Evolutionary conservation across 768 basidiomycete species (phyloP).

Genomic region (Coprinopsis cinerea): DNA sequence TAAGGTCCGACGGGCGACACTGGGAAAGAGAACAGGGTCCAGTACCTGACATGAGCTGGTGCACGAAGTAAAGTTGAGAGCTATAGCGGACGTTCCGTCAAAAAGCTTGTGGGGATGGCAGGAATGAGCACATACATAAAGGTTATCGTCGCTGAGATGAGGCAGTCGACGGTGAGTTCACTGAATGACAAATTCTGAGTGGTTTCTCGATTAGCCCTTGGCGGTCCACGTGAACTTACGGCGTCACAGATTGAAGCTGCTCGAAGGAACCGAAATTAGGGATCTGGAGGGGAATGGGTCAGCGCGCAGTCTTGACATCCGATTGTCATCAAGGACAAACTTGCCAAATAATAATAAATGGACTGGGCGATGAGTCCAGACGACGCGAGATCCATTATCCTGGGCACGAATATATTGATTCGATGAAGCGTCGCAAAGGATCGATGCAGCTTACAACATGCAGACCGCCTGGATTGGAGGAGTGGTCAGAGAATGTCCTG

Average conservation of each 20-base stretch:
- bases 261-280: slow-evolving; percentile 36
- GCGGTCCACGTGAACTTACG: slow-evolving; percentile 21
- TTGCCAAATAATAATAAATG: slow-evolving; percentile 39
- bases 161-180: slow-evolving; percentile 33
- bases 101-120: neutral
- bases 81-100: slow-evolving; percentile 16
- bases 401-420: slow-evolving; percentile 11
- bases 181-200: slow-evolving; percentile 2
- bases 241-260: slow-evolving; percentile 33
- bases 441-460: slow-evolving; percentile 21
- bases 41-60: slow-evolving; percentile 33
- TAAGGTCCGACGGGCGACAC: neutral
- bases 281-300: slow-evolving; percentile 23
- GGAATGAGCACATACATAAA: slow-evolving; percentile 27
- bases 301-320: neutral
- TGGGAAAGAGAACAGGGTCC: neutral
- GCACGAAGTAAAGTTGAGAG: slow-evolving; percentile 40
- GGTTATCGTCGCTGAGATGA: slow-evolving; percentile 36
- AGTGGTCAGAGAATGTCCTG: neutral
- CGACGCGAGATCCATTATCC: slow-evolving; percentile 32
- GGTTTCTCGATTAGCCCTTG: neutral
- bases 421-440: neutral
- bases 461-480: slow-evolving; percentile 16
- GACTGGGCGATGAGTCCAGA: slow-evolving; percentile 37
- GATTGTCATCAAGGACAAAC: neutral